phyloP scores from a whole-genome alignment of 1,284 basidiomycete species.

The Trametes sp. region DNA sequence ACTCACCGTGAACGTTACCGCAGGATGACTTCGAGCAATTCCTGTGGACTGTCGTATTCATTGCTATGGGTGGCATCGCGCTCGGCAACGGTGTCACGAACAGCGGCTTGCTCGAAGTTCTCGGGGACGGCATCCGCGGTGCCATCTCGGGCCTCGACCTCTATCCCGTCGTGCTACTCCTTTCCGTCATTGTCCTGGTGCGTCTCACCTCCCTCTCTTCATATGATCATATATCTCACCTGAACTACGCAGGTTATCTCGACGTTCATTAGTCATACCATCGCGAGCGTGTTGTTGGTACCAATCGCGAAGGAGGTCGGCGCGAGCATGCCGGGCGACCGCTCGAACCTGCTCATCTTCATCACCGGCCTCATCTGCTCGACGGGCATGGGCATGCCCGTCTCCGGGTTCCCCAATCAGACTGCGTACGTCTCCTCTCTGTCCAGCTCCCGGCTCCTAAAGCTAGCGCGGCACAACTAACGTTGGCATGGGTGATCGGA shows the following conservation, averaged over 20 bases:
- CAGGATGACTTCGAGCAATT: conserved; percentile 96
- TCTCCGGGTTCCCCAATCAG: conserved; percentile 97
- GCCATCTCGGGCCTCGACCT: conserved; percentile 77
- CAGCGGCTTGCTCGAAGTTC: conserved; percentile 85
- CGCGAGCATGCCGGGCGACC: conserved; percentile 66
- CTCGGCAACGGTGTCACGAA: conserved; percentile 94
- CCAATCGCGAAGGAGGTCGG: conserved; percentile 96
- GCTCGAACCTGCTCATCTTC: conserved; percentile 87
- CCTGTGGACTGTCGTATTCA: conserved; percentile 92
- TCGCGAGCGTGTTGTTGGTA: conserved; percentile 94
- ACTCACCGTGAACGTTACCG: neutral
- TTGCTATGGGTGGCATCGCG: conserved; percentile 99
- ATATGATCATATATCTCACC: neutral
- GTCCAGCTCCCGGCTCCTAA: too few species aligned
- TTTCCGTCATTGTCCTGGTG: conserved; percentile 88
- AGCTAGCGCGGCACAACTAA: too few species aligned
- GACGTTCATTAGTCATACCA: conserved; percentile 95
- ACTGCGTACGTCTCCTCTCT: conserved; percentile 74
- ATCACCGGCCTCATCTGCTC: conserved; percentile 93
- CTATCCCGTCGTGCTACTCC: conserved; percentile 86
- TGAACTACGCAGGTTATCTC: conserved; percentile 66
- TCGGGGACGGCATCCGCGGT: conserved; percentile 75
- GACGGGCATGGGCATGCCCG: conserved; percentile 97
- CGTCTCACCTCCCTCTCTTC: conserved; percentile 43
- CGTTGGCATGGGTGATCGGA: too few species aligned